Percentiles rank a stretch among this genome's conserved stretches.
phyloP scores from a whole-genome alignment of 2,329 filamentous ascomycete species.

The Trichoderma semiorbis region DNA sequence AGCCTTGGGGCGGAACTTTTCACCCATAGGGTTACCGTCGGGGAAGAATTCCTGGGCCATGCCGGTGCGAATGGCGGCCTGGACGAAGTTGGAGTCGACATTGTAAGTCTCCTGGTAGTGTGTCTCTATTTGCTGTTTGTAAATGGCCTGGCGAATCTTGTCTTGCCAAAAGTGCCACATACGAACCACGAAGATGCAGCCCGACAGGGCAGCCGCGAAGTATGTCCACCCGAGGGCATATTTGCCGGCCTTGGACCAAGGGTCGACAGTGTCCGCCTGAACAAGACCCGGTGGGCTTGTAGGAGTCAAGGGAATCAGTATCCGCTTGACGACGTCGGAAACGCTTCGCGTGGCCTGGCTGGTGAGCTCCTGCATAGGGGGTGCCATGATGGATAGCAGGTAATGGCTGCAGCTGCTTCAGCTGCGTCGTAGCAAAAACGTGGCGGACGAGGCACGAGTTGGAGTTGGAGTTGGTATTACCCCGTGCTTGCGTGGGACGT shows the following conservation, averaged over 20 bases:
- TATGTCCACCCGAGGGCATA: conserved; percentile 88
- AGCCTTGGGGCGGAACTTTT: conserved; percentile 62
- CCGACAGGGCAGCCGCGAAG: conserved; percentile 71
- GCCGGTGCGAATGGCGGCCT: conserved; percentile 46
- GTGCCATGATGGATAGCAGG: conserved; percentile 39
- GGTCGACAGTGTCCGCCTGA: conserved; percentile 65
- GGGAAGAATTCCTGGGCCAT: conserved; percentile 71
- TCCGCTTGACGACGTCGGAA: conserved; percentile 48
- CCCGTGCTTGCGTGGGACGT: conserved; percentile 22
- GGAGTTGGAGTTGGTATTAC: conserved; percentile 11
- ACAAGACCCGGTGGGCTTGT: conserved; percentile 59
- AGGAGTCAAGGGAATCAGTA: conserved; percentile 57
- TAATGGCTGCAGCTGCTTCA: conserved; percentile 20
- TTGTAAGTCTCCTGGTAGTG: conserved; percentile 55
- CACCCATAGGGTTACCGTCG: conserved; percentile 55
- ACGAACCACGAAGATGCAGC: conserved; percentile 63
- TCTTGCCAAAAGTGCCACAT: conserved; percentile 90
- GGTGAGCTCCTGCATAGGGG: conserved; percentile 31
- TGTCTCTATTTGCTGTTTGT: conserved; percentile 75
- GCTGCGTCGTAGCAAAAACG: conserved; percentile 13
- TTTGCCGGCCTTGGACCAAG: conserved; percentile 78
- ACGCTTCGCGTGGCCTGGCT: conserved; percentile 35
- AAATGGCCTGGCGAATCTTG: conserved; percentile 83
- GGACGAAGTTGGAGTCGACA: conserved; percentile 46
- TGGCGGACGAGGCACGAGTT: conserved; percentile 24